A percentile compares a stretch with the other conserved stretches of the same genome.
phyloP scores from a whole-genome alignment of 164 flowering plant genomes.

The Warburgia ugandensis region DNA sequence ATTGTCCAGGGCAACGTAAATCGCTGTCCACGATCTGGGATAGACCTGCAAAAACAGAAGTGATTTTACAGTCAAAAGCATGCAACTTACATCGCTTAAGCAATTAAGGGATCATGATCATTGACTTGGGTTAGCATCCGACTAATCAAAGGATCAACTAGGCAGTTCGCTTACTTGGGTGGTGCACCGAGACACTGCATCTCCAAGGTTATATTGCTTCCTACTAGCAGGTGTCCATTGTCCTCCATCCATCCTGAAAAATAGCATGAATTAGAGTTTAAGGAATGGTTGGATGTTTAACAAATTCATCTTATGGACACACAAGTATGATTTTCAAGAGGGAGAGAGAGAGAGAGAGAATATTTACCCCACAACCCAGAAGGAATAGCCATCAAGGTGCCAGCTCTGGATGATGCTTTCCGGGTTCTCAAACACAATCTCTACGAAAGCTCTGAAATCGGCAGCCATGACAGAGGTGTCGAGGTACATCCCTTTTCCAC shows the following conservation, averaged over 20 bases:
- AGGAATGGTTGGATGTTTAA: too few species aligned
- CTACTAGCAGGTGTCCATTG: slow-evolving; percentile 51
- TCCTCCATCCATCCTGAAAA: slow-evolving; percentile 73
- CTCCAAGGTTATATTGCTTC: slow-evolving; percentile 54
- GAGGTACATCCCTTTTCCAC: slow-evolving; percentile 20
- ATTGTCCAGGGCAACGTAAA: slow-evolving; percentile 36
- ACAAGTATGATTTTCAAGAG: too few species aligned
- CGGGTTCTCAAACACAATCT: slow-evolving; percentile 69
- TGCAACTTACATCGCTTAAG: too few species aligned
- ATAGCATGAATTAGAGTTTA: background rate
- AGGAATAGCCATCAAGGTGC: slow-evolving; percentile 76
- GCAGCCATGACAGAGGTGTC: slow-evolving; percentile 78
- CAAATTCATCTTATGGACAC: too few species aligned
- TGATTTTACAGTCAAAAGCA: too few species aligned
- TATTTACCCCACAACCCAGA: slow-evolving; percentile 78
- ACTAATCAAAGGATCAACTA: too few species aligned
- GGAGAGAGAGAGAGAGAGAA: too few species aligned
- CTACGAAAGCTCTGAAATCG: slow-evolving; percentile 54
- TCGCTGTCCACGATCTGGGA: slow-evolving; percentile 35
- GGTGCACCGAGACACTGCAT: slow-evolving; percentile 62
- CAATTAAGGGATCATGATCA: too few species aligned
- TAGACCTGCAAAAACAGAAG: slow-evolving; percentile 50
- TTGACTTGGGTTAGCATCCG: too few species aligned
- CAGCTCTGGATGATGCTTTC: slow-evolving; percentile 61
- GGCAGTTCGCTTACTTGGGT: slow-evolving; percentile 71